Evolutionary conservation across 257 asterid genomes (phyloP).

Genomic region (Solanum chiquidenum): DNA sequence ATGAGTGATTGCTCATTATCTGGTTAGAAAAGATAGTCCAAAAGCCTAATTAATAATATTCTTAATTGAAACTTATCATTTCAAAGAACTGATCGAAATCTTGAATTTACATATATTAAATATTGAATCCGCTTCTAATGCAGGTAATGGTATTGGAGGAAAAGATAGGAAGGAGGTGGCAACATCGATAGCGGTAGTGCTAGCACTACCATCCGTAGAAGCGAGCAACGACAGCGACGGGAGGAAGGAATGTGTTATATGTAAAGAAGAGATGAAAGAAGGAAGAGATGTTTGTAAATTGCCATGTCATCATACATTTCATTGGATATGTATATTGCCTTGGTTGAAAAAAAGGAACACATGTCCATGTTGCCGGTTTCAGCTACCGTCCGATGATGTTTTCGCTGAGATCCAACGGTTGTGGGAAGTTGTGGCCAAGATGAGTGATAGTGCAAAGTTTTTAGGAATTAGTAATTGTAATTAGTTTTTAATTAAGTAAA

Average conservation of each 20-base stretch:
- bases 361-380: constrained; percentile 84
- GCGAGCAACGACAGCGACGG: constrained; percentile 11
- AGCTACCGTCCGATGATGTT: constrained; percentile 70
- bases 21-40: background rate
- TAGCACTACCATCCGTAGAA: constrained; percentile 60
- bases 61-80: background rate
- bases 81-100: background rate
- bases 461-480: background rate
- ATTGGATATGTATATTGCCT: constrained; percentile 66
- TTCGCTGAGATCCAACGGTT: constrained; percentile 66
- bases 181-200: constrained; percentile 50
- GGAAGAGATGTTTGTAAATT: constrained; percentile 83
- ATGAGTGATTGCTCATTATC: background rate
- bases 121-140: background rate
- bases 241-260: constrained; percentile 54
- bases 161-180: constrained; percentile 32
- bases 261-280: constrained; percentile 59
- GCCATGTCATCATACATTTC: constrained; percentile 82
- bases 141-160: constrained; percentile 2
- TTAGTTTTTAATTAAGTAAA: background rate
- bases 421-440: constrained; percentile 39
- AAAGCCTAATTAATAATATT: too few species aligned
- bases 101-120: background rate
- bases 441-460: constrained; percentile 9
- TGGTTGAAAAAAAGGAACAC: constrained; percentile 69